phyloP scores from a whole-genome alignment of 1,284 basidiomycete genomes.

The Porphyrellus sp. region DNA sequence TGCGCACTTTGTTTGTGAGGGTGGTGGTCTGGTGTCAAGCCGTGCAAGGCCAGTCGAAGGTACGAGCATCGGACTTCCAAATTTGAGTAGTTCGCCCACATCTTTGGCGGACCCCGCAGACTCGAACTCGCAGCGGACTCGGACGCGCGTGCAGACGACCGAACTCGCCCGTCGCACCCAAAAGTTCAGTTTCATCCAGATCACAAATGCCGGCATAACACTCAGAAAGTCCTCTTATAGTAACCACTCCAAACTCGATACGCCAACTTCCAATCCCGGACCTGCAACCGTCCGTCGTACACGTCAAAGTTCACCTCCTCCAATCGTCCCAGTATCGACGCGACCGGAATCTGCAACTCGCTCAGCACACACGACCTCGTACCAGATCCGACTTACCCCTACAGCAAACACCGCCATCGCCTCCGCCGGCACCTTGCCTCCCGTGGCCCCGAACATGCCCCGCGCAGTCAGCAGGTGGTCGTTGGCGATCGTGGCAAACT shows the following conservation, averaged over 20 bases:
- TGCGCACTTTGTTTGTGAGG: constrained; percentile 32
- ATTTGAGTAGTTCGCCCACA: constrained; percentile 30
- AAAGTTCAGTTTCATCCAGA: constrained; percentile 14
- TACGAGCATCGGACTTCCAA: constrained; percentile 43
- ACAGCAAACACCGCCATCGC: constrained; percentile 79
- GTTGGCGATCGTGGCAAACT: constrained; percentile 87
- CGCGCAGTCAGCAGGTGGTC: constrained; percentile 87
- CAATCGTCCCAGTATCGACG: constrained; percentile 69
- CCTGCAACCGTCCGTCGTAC: constrained; percentile 68
- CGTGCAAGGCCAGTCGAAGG: constrained; percentile 29
- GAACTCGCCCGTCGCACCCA: constrained; percentile 3
- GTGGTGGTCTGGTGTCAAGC: constrained; percentile 37
- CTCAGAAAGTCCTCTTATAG: constrained; percentile 56
- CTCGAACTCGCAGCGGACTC: constrained; percentile 14
- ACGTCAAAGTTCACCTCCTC: constrained; percentile 82
- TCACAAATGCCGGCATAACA: constrained; percentile 34
- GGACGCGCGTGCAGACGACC: neutral
- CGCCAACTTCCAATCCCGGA: constrained; percentile 82
- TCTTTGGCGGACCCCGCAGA: constrained; percentile 32
- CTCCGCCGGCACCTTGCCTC: constrained; percentile 56
- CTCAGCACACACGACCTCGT: constrained; percentile 19
- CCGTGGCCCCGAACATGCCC: constrained; percentile 66
- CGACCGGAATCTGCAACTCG: constrained; percentile 63
- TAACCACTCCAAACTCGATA: constrained; percentile 82
- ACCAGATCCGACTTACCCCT: constrained; percentile 52